Conservation (phyloP, 2,329 filamentous ascomycete genomes). For the Pyricularia sp. region DNA sequence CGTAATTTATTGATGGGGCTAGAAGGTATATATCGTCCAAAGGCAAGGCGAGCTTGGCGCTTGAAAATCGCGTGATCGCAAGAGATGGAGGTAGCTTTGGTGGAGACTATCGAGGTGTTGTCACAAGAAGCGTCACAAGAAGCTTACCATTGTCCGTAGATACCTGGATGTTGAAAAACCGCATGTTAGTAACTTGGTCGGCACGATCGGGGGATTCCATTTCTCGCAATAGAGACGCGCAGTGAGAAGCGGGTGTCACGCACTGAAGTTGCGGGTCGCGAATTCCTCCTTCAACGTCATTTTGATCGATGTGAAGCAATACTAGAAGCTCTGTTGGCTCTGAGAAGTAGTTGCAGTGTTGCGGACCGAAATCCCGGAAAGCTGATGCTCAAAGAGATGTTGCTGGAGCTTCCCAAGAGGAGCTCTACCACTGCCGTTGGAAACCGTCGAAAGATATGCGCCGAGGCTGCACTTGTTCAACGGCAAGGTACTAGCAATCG, state of each 20-base stretch:
- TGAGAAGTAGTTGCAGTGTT: neutral
- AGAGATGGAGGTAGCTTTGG: neutral
- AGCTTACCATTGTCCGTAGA: slow-evolving; percentile 67
- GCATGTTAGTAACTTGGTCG: slow-evolving; percentile 12
- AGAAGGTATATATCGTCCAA: neutral
- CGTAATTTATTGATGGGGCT: neutral
- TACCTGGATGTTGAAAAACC: slow-evolving; percentile 45
- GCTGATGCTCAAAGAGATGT: neutral
- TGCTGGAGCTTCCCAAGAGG: neutral
- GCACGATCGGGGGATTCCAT: neutral
- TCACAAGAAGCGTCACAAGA: slow-evolving; percentile 16
- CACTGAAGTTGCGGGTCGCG: slow-evolving; percentile 66
- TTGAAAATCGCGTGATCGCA: neutral
- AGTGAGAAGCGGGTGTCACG: slow-evolving; percentile 20
- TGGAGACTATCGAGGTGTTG: neutral
- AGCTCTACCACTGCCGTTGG: neutral
- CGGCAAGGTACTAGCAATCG: neutral
- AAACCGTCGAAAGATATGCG: neutral
- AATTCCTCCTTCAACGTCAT: slow-evolving; percentile 68
- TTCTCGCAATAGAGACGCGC: slow-evolving; percentile 4
- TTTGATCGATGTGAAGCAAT: slow-evolving; percentile 23
- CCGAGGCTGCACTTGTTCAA: neutral
- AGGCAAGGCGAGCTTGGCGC: neutral
- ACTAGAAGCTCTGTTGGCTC: neutral
- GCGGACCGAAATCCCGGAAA: neutral